Evolutionary conservation across 2,329 filamentous ascomycete species (phyloP), one percentile per base, ranked within the genome.

Genomic region (Lachnellula occidentalis): DNA sequence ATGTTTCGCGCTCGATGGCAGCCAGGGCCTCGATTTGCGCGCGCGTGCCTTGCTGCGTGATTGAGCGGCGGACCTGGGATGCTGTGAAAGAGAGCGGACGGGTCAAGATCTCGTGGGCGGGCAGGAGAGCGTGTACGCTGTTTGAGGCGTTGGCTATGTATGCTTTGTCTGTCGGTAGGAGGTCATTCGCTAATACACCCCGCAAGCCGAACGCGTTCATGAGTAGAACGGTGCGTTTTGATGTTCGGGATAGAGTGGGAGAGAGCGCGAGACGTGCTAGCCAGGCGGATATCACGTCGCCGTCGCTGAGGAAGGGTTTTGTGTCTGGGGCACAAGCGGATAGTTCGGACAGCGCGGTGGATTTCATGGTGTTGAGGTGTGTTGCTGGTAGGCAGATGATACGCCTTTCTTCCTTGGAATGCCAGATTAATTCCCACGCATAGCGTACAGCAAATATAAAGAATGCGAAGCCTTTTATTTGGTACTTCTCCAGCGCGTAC

Each of bases 221-320:
- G n/a, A 73, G 62, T 8, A 66, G 68, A 43, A 77, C 58, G 1
- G 67, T 64, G 24, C 65, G 64, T 15, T 60, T 54, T 17, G 68
- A 61, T 34, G 24, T 50, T 34, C n/a, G 59, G 60, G 41, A 24
- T 2, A 55, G n/a, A 62, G n/a, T 61, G 47, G 61, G 63, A n/a
- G 54, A 61, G 22, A 63, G 58, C 42, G 63, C 63, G 11, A 69
- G 59, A 9, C 69, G 69, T 8, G 70, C 62, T 50, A 68, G 62
- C 73, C 75, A 79, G 0, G 73, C 74, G 1, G 67, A 63, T 2
- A 79, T 60, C 1, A 78, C 64, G 50, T 79, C 76, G 19, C 72
- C 70, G n/a, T 78, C 74, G 56, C 73, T 77, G 31, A 79, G 42
- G 51, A 75, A 78, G 1, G 72, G 64, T 11, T 52, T 55, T 14